A percentile compares a stretch with the other conserved stretches of the same genome.
These are phyloP conservation scores for Aspergillus incahuasiensis DNA, from an alignment of 495 filamentous ascomycete genomes.

Conservation along the genomic window DNA sequence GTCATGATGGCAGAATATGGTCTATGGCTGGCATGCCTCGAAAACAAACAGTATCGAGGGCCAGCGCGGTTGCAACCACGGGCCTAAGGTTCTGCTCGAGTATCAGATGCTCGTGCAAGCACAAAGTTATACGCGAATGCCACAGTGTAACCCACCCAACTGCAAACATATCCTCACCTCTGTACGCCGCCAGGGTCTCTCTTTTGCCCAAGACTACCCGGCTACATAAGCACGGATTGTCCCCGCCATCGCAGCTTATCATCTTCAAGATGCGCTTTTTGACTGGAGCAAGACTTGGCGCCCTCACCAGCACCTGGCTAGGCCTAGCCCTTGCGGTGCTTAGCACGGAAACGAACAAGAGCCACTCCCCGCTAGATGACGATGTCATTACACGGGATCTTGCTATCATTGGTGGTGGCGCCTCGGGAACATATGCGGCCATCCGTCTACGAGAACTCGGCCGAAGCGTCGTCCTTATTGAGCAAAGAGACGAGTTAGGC, in stretches of 20 bases:
- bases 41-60: not conserved
- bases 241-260: not conserved
- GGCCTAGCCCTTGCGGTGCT: not conserved
- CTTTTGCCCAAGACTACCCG: too few relatives aligned
- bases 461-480: conserved; percentile 41
- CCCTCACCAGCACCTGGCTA: not conserved
- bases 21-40: too few relatives aligned
- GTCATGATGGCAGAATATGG: not conserved
- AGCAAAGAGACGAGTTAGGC: conserved; percentile 35
- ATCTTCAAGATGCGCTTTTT: not conserved
- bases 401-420: conserved; percentile 44
- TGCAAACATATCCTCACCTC: too few relatives aligned
- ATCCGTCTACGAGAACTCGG: conserved; percentile 35
- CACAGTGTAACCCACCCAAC: not conserved
- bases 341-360: not conserved
- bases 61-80: not conserved
- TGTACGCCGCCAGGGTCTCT: too few relatives aligned
- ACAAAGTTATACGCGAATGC: too few relatives aligned
- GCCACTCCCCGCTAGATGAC: not conserved
- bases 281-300: not conserved
- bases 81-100: too few relatives aligned
- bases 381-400: conserved; percentile 31
- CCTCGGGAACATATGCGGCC: conserved; percentile 43
- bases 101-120: too few relatives aligned
- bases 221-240: not conserved